Evolutionary conservation across 352 stramenopile species (phyloP).

Genomic region (Phytophthora fragariaefolia): DNA sequence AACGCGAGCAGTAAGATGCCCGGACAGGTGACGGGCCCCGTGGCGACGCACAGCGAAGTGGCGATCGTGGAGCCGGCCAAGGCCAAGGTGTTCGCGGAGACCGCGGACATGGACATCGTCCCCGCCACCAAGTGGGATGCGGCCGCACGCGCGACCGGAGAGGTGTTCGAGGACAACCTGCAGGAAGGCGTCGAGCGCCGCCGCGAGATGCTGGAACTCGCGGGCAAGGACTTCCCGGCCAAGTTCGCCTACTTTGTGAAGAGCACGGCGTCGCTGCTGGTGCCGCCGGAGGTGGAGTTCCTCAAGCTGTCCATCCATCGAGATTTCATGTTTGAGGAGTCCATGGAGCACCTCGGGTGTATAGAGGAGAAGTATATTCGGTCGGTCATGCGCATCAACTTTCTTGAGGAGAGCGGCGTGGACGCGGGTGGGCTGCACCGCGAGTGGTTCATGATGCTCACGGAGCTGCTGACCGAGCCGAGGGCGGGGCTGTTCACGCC

Average conservation of each 20-base stretch:
- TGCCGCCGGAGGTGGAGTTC: conserved; percentile 51
- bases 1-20: conserved; percentile 41
- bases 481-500: conserved; percentile 60
- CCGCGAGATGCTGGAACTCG: conserved; percentile 38
- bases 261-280: conserved; percentile 40
- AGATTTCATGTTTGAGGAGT: conserved; percentile 68
- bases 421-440: conserved; percentile 88
- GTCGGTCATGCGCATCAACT: conserved; percentile 80
- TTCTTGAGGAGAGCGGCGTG: conserved; percentile 80
- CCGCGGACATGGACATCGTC: conserved; percentile 47
- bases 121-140: conserved; percentile 45
- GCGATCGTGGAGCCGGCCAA: conserved; percentile 39
- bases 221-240: conserved; percentile 49
- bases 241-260: conserved; percentile 64
- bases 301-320: conserved; percentile 58
- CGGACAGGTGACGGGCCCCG: conserved; percentile 25
- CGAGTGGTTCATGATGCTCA: conserved; percentile 90
- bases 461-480: conserved; percentile 57
- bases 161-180: conserved; percentile 37
- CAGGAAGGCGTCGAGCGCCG: conserved; percentile 38
- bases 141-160: conserved; percentile 35
- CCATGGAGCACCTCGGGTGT: conserved; percentile 62
- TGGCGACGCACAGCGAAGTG: conserved; percentile 35
- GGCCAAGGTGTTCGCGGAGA: conserved; percentile 42
- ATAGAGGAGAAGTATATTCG: conserved; percentile 63